phyloP scores from a whole-genome alignment of 2,329 filamentous ascomycete genomes.

The Epichloe elymi region DNA sequence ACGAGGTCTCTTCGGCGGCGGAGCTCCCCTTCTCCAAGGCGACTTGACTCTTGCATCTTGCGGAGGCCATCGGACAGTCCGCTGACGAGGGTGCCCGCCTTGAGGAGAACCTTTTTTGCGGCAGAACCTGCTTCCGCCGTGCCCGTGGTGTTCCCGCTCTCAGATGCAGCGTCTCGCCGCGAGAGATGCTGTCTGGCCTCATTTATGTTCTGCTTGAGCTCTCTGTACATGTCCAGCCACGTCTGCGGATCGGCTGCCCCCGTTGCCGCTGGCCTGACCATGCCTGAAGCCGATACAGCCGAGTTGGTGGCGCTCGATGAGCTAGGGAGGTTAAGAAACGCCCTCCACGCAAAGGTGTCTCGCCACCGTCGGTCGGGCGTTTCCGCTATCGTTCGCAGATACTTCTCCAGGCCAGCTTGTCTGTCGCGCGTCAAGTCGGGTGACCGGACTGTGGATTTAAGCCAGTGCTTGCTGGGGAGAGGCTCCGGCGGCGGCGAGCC shows the following conservation, averaged over 20 bases:
- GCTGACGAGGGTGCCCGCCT: conserved; percentile 49
- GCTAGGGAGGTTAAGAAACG: conserved; percentile 58
- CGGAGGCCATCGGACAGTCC: conserved; percentile 54
- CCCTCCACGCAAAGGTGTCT: conserved; percentile 56
- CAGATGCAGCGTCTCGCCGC: conserved; percentile 43
- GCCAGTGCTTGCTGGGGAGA: conserved; percentile 64
- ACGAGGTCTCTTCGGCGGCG: conserved; percentile 58
- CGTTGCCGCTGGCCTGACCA: conserved; percentile 24
- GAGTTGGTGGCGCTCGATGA: conserved; percentile 32
- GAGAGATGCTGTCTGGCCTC: conserved; percentile 61
- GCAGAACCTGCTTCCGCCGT: conserved; percentile 52
- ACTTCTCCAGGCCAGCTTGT: conserved; percentile 54
- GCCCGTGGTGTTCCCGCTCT: conserved; percentile 26
- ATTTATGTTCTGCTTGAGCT: conserved; percentile 50
- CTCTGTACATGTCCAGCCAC: conserved; percentile 65
- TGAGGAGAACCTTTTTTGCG: conserved; percentile 62
- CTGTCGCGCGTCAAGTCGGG: conserved; percentile 58
- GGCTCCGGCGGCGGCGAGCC: conserved; percentile 51
- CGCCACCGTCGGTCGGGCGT: conserved; percentile 66
- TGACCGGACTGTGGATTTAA: conserved; percentile 57
- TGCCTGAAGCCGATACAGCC: conserved; percentile 32
- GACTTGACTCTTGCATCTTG: conserved; percentile 36
- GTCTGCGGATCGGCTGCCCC: conserved; percentile 46
- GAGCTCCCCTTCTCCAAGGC: conserved; percentile 62
- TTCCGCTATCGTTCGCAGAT: conserved; percentile 59